These are phyloP conservation scores for Alternaria incomplexa DNA, from an alignment of 2,329 filamentous ascomycete species.

Conservation along the genomic window DNA sequence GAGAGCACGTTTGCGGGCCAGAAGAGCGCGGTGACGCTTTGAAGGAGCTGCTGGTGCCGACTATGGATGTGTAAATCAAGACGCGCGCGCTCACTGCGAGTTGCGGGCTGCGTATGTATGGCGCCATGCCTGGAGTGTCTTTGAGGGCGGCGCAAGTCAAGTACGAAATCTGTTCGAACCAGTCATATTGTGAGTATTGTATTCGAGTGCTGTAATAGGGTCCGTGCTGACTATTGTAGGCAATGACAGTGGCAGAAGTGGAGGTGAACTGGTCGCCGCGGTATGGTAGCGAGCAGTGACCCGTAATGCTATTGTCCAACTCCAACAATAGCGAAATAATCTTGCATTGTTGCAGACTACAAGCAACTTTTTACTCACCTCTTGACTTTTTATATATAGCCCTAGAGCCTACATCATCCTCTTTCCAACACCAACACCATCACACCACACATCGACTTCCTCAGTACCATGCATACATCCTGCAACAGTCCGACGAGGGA, in stretches of 20 bases:
- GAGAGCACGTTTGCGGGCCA: slow-evolving; percentile 53
- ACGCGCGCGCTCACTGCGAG: not conserved
- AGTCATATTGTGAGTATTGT: not conserved
- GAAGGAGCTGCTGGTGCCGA: not conserved
- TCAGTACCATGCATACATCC: not conserved
- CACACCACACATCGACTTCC: not conserved
- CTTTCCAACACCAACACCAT: not conserved
- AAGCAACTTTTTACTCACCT: not conserved
- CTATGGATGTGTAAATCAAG: not conserved
- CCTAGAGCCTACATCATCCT: not conserved
- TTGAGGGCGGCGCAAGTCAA: not conserved
- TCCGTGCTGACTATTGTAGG: not conserved
- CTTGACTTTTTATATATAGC: not conserved
- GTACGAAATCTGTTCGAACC: not conserved
- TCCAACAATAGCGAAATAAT: not conserved
- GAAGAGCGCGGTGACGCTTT: slow-evolving; percentile 32
- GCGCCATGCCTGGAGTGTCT: not conserved
- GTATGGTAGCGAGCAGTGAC: not conserved
- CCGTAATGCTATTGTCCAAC: not conserved
- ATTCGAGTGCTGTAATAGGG: not conserved
- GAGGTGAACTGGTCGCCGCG: not conserved
- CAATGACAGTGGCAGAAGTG: not conserved
- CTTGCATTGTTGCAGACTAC: not conserved
- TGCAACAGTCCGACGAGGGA: not conserved
- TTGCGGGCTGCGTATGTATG: not conserved